A percentile compares a stretch with the other conserved stretches of the same genome.
Evolutionary conservation across 345 rosid species (phyloP).

Genomic region (Cardamine resedifolia): DNA sequence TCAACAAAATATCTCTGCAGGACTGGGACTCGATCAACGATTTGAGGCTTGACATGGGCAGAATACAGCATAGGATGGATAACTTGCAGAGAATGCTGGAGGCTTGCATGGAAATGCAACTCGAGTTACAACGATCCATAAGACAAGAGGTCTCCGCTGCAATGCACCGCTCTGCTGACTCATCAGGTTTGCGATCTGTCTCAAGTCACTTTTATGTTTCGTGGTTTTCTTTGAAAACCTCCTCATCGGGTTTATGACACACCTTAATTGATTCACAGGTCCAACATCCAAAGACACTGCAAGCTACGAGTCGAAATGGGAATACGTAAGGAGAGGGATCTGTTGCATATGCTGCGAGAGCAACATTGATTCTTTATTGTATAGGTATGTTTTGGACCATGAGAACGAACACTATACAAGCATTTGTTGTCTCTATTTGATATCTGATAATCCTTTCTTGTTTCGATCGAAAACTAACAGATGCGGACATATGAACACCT

Average conservation of each 20-base stretch:
- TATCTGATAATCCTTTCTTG: not conserved
- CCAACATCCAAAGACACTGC: slow-evolving; percentile 29
- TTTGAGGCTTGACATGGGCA: slow-evolving; percentile 86
- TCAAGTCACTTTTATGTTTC: not conserved
- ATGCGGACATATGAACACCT: slow-evolving; percentile 97
- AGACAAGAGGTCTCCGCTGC: slow-evolving; percentile 92
- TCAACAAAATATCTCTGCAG: slow-evolving; percentile 44
- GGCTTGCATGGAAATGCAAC: slow-evolving; percentile 99
- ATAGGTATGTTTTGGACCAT: slow-evolving; percentile 58
- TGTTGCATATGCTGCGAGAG: slow-evolving; percentile 73
- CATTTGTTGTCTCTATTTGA: not conserved
- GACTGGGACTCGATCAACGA: slow-evolving; percentile 83
- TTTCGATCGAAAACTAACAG: slow-evolving; percentile 40
- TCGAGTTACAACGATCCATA: slow-evolving; percentile 86
- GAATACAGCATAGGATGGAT: slow-evolving; percentile 94
- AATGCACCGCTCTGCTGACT: slow-evolving; percentile 56
- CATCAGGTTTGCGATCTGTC: slow-evolving; percentile 51
- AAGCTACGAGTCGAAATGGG: slow-evolving; percentile 67
- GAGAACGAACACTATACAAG: not conserved
- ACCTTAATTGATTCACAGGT: slow-evolving; percentile 46
- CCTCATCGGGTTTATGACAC: not conserved
- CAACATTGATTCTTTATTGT: slow-evolving; percentile 76
- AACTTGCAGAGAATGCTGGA: slow-evolving; percentile 87
- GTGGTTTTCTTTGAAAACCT: not conserved
- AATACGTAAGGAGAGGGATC: slow-evolving; percentile 73